Conservation (phyloP, 768 basidiomycete genomes). For the Lactarius trivialis region DNA sequence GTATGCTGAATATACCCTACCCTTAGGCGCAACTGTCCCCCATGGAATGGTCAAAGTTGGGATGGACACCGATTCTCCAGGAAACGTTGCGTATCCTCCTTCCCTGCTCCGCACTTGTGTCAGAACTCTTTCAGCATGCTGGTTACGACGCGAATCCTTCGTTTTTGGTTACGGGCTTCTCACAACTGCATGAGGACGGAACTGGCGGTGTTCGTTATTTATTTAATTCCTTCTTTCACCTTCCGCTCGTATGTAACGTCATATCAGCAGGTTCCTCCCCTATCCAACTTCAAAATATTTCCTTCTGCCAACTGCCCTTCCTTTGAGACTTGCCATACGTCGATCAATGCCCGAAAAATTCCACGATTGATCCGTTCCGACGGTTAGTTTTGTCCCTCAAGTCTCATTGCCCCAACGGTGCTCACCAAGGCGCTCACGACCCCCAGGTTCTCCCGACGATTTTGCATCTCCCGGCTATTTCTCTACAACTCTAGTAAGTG, state of each 20-base stretch:
- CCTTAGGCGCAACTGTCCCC: slow-evolving; percentile 53
- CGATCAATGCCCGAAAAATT: slow-evolving; percentile 40
- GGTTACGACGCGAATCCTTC: slow-evolving; percentile 34
- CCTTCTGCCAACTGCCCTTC: slow-evolving; percentile 44
- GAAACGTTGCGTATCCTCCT: slow-evolving; percentile 37
- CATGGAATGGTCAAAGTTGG: slow-evolving; percentile 68
- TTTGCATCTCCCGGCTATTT: slow-evolving; percentile 62
- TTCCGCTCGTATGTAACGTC: not conserved
- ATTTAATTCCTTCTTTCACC: not conserved
- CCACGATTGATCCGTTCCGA: slow-evolving; percentile 42
- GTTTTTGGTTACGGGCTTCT: slow-evolving; percentile 47
- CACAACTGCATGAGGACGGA: slow-evolving; percentile 56
- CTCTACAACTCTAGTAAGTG: slow-evolving; percentile 47
- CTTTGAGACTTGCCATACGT: slow-evolving; percentile 49
- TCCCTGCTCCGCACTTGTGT: slow-evolving; percentile 29
- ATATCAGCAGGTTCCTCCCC: slow-evolving; percentile 37
- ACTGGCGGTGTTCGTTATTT: slow-evolving; percentile 46
- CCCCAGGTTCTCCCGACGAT: slow-evolving; percentile 50
- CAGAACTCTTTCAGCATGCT: slow-evolving; percentile 28
- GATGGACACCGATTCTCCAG: slow-evolving; percentile 61
- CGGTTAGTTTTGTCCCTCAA: slow-evolving; percentile 32
- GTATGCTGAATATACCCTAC: not conserved
- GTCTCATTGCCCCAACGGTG: not conserved
- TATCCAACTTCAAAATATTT: slow-evolving; percentile 59
- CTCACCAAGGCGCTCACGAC: not conserved